Percentiles rank a stretch among this genome's conserved stretches.
Conservation (phyloP, 768 basidiomycete species). For the Tephrocybe sp. region DNA sequence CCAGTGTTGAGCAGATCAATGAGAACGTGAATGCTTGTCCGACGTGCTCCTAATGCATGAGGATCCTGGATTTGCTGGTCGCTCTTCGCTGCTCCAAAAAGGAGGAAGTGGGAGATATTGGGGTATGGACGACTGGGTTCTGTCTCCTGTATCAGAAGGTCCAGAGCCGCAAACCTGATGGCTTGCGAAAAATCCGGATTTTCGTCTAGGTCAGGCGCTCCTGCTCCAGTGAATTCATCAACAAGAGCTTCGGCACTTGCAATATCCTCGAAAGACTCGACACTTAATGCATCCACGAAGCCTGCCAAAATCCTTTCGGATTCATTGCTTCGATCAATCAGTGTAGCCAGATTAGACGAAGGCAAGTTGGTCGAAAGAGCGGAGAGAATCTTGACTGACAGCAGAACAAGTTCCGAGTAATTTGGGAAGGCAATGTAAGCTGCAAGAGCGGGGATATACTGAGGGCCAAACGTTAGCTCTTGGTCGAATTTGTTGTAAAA, state of each 20-base stretch:
- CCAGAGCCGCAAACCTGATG: conserved; percentile 74
- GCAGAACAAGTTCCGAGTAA: conserved; percentile 70
- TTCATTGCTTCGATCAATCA: conserved; percentile 79
- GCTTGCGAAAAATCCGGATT: conserved; percentile 57
- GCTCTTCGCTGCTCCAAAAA: conserved; percentile 66
- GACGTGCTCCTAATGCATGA: conserved; percentile 65
- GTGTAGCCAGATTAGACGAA: conserved; percentile 71
- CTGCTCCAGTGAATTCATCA: conserved; percentile 71
- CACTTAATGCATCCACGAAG: conserved; percentile 65
- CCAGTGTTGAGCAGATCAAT: conserved; percentile 76
- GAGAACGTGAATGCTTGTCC: conserved; percentile 79
- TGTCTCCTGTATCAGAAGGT: conserved; percentile 81
- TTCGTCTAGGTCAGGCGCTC: conserved; percentile 58
- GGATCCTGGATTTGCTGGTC: conserved; percentile 78
- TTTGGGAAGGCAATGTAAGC: conserved; percentile 73
- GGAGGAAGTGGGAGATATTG: conserved; percentile 84
- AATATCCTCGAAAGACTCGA: conserved; percentile 63
- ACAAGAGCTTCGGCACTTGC: conserved; percentile 57
- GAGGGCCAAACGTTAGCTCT: conserved; percentile 65
- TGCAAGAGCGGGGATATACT: conserved; percentile 79
- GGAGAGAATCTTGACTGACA: conserved; percentile 77
- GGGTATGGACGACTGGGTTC: conserved; percentile 62
- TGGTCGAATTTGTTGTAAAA: conserved; percentile 77
- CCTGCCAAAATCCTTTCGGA: conserved; percentile 85
- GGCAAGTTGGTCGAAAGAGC: conserved; percentile 64